These are phyloP conservation scores for Xylaria hypoxylon DNA, from an alignment of 2,329 filamentous ascomycete genomes.

Conservation along the genomic window DNA sequence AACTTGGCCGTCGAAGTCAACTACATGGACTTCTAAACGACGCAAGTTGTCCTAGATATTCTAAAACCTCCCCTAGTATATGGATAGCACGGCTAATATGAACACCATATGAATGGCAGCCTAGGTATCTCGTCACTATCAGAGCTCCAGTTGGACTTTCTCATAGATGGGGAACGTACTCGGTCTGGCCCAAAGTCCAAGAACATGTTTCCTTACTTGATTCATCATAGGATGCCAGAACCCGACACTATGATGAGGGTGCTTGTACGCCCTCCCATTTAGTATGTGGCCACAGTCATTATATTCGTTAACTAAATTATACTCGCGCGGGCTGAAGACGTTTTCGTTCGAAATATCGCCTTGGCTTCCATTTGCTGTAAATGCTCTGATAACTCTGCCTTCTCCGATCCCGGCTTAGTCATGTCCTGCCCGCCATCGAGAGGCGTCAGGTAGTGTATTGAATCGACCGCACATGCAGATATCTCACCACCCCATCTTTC, in stretches of 20 bases:
- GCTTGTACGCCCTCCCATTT: not conserved
- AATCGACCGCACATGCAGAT: not conserved
- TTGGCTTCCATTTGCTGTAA: constrained; percentile 11
- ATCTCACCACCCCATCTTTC: not conserved
- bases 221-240: constrained; percentile 45
- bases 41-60: constrained; percentile 61
- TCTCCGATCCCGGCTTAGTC: constrained; percentile 2
- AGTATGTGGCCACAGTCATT: constrained; percentile 9
- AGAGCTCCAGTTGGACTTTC: not conserved
- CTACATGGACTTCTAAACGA: constrained; percentile 65
- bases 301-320: constrained; percentile 30
- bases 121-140: constrained; percentile 36
- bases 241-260: constrained; percentile 43
- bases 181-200: constrained; percentile 40
- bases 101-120: constrained; percentile 65
- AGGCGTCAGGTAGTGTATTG: constrained; percentile 25
- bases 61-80: constrained; percentile 72
- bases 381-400: constrained; percentile 13
- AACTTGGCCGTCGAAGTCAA: constrained; percentile 70
- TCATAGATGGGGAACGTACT: constrained; percentile 36
- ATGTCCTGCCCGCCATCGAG: constrained; percentile 3
- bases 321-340: constrained; percentile 26
- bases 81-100: constrained; percentile 65
- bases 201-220: constrained; percentile 41
- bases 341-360: constrained; percentile 29